Base-by-base conservation (phyloP, 208 protist species). In the Wallacemonas collosoma region DNA sequence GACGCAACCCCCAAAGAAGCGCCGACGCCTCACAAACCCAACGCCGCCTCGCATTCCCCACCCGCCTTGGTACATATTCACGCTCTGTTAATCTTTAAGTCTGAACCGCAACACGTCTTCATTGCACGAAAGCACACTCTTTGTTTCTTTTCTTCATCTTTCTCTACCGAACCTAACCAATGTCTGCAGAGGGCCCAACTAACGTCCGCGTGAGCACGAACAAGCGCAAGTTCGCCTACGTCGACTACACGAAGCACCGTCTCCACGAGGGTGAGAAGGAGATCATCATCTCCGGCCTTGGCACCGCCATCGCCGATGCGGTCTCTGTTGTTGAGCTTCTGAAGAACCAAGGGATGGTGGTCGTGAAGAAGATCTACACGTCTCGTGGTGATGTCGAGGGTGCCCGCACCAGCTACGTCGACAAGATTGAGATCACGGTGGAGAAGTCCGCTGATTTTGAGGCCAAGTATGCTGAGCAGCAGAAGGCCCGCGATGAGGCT, bases 271-370 rank as follows among this genome's bases (percentile, higher is more conserved):
- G 89, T 48, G 81, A 74, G 45, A 65, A 79, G 11, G 83, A 90
- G 65, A 74, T 96, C 45, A 75, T 84, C 47, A 86, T 96, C 68
- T 94, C 91, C 56, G 91, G 83, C 47, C 84, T 96, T 55, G 91
- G 91, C 50, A 82, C 80, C 65, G 89, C 91, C 60, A 94, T 96
- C 64, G 81, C 91, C 9, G 88, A 94, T 73, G 91, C 91, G 57
- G 91, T 96, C 36, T 88, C 91, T 72, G 91, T 96, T 50, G 89
- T 82, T 12, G 91, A 96, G 76, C 83, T 96, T 14, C 83, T 96
- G 15, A 94, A 91, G 82, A 94, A 91, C 72, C 88, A 96, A 76
- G 87, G 85, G 39, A 79, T 96, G 43, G 83, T 94, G 36, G 63
- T 76, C 57, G 84, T 96, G 48, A 96, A 89, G 74, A 90, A 85